Evolutionary conservation across 2,329 filamentous ascomycete genomes (phyloP).

Genomic region (Penicillium sp.): DNA sequence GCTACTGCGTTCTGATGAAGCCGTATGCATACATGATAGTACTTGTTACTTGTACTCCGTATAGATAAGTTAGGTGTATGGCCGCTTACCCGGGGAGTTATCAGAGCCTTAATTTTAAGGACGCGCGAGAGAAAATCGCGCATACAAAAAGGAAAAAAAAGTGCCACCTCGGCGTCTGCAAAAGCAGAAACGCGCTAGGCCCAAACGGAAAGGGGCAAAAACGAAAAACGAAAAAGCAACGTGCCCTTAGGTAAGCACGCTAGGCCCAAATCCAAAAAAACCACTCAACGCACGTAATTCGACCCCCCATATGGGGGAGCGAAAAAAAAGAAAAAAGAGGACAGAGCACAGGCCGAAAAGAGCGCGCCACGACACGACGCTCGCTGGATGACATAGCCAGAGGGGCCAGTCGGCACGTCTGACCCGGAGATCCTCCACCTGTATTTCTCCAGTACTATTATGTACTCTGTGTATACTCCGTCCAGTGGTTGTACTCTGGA

Average conservation of each 20-base stretch:
- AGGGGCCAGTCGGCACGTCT: constrained; percentile 10
- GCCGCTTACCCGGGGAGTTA: too few relatives aligned
- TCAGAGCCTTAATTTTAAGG: too few relatives aligned
- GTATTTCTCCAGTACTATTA: background rate
- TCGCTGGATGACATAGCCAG: background rate
- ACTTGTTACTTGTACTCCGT: too few relatives aligned
- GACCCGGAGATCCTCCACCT: constrained; percentile 7
- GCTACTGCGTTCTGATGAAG: too few relatives aligned
- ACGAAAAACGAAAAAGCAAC: background rate
- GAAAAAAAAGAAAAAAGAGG: background rate
- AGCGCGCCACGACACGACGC: background rate
- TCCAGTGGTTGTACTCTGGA: too few relatives aligned
- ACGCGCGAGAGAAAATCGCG: too few relatives aligned
- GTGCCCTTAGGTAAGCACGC: background rate
- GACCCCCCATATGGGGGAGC: background rate
- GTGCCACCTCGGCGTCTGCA: too few relatives aligned
- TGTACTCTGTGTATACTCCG: too few relatives aligned
- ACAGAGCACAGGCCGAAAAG: background rate
- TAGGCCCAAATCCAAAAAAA: too few relatives aligned
- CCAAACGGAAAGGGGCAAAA: background rate
- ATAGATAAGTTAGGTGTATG: too few relatives aligned
- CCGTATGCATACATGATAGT: too few relatives aligned
- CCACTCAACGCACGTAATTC: background rate
- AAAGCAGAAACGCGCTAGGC: background rate
- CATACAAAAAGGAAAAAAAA: too few relatives aligned